Evolutionary conservation across 2,329 filamentous ascomycete genomes (phyloP), one percentile per base, ranked within the genome.

Genomic region (Fusarium tuaranense): DNA sequence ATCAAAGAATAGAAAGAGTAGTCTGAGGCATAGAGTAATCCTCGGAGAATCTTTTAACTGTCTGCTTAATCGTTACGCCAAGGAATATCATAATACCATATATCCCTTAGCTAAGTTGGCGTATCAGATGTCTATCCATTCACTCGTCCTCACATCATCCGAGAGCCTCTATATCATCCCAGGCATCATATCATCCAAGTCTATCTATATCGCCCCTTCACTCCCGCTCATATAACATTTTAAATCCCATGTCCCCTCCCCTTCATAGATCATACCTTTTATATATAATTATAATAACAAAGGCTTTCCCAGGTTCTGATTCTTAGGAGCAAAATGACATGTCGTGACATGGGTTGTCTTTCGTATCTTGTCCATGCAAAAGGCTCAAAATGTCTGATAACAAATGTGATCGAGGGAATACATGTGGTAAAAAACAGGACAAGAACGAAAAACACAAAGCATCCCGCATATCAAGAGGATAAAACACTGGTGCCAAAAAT

Each of bases 381-480:
- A 61, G 20, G 38, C 34, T 38, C 34, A 44, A 60, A 10, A n/a
- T 60, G 57, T 60, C 57, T 60, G 57, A 61, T 61, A 61, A 44
- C 58, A 44, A 44, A 44, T 53, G 48, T 51, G 46, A 25, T 13
- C 18, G 48, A 53, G 48, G 58, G 58, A 30, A 39, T 44, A 61
- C 58, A 62, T n/a, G n/a, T 53, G 25, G 25, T 48, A 48, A 48
- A 34, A 41, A 63, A 48, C 60, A 63, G 22, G 44, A 34, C 59
- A 62, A 34, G 32, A 63, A 51, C 60, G 22, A 48, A 46, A 36
- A 48, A n/a, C 32, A 53, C 41, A 25, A 39, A 59, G 22, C n/a
- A 10, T 22, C 32, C 30, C 30, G 55, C 36, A 44, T 59, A 38
- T 38, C 22, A 27, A 58, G 44, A 63, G 44, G 30, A 16, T 36